phyloP scores from a whole-genome alignment of 257 asterid genomes.

The Ballota nigra region DNA sequence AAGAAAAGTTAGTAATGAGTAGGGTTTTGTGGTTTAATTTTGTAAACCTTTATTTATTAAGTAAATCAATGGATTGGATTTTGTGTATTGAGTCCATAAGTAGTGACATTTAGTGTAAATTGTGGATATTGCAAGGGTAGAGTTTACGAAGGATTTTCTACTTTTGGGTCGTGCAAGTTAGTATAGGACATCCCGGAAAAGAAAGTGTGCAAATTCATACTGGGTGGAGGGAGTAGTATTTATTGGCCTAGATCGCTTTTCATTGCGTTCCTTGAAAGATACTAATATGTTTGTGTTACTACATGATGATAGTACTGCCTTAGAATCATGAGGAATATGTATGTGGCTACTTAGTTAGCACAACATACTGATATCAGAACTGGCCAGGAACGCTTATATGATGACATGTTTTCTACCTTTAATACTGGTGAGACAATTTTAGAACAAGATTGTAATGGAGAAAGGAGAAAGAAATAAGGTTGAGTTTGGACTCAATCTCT shows the following conservation, averaged over 20 bases:
- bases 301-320: neutral
- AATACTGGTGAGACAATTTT: neutral
- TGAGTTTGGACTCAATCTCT: neutral
- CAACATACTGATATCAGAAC: neutral
- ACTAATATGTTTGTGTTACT: neutral
- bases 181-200: too few species aligned
- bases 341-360: constrained; percentile 10
- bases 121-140: too few species aligned
- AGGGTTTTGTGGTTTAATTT: too few species aligned
- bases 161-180: too few species aligned
- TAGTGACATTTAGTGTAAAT: too few species aligned
- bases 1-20: too few species aligned
- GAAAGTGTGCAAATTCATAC: too few species aligned
- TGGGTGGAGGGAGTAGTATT: too few species aligned
- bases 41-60: too few species aligned
- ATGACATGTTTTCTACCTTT: neutral
- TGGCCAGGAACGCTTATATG: neutral
- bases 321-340: neutral
- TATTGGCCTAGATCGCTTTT: neutral
- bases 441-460: neutral
- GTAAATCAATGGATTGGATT: too few species aligned
- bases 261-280: neutral
- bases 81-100: too few species aligned
- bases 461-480: neutral
- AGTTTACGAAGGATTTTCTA: too few species aligned